Evolutionary conservation across 1,139 yeast genomes (phyloP).

Genomic region (Maudiozyma humilis): DNA sequence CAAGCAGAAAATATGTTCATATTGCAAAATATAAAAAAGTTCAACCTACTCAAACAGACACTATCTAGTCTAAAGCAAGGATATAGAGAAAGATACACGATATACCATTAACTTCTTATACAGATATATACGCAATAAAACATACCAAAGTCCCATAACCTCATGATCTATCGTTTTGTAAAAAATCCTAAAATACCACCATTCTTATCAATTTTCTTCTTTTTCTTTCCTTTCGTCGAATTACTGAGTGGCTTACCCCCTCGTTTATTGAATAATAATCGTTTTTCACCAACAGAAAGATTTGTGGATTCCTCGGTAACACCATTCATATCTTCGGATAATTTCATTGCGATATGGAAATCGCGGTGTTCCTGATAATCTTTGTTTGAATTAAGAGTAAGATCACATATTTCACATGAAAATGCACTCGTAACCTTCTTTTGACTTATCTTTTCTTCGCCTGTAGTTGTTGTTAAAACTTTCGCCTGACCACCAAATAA

Average conservation of each 20-base stretch:
- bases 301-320: constrained; percentile 18
- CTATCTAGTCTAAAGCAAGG: no score
- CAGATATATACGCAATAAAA: no score
- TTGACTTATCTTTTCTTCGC: background rate
- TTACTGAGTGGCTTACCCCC: background rate
- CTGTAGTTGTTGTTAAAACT: constrained; percentile 5
- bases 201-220: background rate
- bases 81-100: no score
- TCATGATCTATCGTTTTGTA: constrained; percentile 3
- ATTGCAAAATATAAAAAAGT: no score
- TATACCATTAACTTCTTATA: no score
- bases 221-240: background rate
- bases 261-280: constrained; percentile 17
- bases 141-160: no score
- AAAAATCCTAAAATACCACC: constrained; percentile 5
- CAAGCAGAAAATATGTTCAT: background rate
- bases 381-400: constrained; percentile 12
- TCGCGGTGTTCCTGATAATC: constrained; percentile 27
- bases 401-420: constrained; percentile 18
- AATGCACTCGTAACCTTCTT: constrained; percentile 1
- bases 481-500: constrained; percentile 33
- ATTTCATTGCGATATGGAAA: constrained; percentile 26
- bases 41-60: no score
- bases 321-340: constrained; percentile 30
- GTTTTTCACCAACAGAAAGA: constrained; percentile 26